phyloP scores from a whole-genome alignment of 495 filamentous ascomycete genomes.

The Penicillium fimorum region DNA sequence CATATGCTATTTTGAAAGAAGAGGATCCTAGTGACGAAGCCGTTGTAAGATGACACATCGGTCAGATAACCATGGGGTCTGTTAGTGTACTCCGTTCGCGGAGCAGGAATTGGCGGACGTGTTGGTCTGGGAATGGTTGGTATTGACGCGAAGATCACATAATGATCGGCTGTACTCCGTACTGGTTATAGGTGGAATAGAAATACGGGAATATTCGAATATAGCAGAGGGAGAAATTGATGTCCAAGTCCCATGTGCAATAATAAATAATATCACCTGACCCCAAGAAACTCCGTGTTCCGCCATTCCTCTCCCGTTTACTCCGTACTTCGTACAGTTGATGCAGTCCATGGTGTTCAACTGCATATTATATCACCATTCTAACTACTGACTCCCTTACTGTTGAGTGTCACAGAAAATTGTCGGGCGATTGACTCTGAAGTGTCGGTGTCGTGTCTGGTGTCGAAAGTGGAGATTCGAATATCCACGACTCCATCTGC shows the following conservation, averaged over 20 bases:
- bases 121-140: slow-evolving; percentile 15
- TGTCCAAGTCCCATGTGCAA: slow-evolving; percentile 6
- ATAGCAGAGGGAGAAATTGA: not conserved
- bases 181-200: not conserved
- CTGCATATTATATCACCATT: slow-evolving; percentile 11
- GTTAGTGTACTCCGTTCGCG: not conserved
- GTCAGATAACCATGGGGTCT: not conserved
- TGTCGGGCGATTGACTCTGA: slow-evolving; percentile 9
- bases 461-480: slow-evolving; percentile 20
- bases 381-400: slow-evolving; percentile 23
- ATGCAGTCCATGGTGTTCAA: not conserved
- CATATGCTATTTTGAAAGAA: slow-evolving; percentile 9
- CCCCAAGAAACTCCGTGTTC: not conserved
- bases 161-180: slow-evolving; percentile 3
- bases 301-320: not conserved
- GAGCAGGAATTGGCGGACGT: slow-evolving; percentile 14
- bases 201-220: not conserved
- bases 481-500: slow-evolving; percentile 3
- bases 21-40: slow-evolving; percentile 1
- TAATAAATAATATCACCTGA: slow-evolving; percentile 9
- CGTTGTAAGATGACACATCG: not conserved
- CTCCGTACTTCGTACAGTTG: not conserved
- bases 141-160: slow-evolving; percentile 12
- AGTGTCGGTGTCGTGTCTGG: slow-evolving; percentile 29
- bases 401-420: slow-evolving; percentile 1